Evolutionary conservation across 148 eudicot species (phyloP).

Genomic region (Nepenthes mirabilis): DNA sequence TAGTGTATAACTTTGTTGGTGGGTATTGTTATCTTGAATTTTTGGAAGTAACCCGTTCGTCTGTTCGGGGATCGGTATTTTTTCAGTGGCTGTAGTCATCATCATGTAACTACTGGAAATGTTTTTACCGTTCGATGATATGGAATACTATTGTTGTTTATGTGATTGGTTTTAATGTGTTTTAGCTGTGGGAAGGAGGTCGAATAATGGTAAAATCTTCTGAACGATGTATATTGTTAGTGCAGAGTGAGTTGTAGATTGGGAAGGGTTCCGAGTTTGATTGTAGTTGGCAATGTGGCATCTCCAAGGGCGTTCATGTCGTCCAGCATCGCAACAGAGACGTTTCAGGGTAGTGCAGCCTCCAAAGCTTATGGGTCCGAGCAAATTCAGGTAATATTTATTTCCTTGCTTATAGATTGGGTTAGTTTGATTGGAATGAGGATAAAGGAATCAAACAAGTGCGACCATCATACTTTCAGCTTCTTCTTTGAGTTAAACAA

Average conservation of each 20-base stretch:
- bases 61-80: too few species aligned
- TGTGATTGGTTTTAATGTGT: not conserved
- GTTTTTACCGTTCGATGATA: too few species aligned
- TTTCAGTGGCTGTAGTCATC: too few species aligned
- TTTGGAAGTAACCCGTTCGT: too few species aligned
- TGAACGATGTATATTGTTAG: not conserved
- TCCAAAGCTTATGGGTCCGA: slow-evolving; percentile 75
- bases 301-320: slow-evolving; percentile 61
- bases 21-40: too few species aligned
- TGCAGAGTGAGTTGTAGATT: slow-evolving; percentile 37
- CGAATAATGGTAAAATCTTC: not conserved
- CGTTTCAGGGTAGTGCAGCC: slow-evolving; percentile 25
- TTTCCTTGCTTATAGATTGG: not conserved
- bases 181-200: not conserved
- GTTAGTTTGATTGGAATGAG: not conserved
- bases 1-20: too few species aligned
- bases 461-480: not conserved
- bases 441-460: not conserved
- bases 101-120: too few species aligned
- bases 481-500: too few species aligned
- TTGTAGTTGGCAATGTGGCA: slow-evolving; percentile 24
- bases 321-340: slow-evolving; percentile 36
- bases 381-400: slow-evolving; percentile 79
- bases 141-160: not conserved
- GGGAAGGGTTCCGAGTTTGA: slow-evolving; percentile 24